phyloP scores from a whole-genome alignment of 1,284 basidiomycete genomes.

The Sporisorium iseilematis-ciliati region DNA sequence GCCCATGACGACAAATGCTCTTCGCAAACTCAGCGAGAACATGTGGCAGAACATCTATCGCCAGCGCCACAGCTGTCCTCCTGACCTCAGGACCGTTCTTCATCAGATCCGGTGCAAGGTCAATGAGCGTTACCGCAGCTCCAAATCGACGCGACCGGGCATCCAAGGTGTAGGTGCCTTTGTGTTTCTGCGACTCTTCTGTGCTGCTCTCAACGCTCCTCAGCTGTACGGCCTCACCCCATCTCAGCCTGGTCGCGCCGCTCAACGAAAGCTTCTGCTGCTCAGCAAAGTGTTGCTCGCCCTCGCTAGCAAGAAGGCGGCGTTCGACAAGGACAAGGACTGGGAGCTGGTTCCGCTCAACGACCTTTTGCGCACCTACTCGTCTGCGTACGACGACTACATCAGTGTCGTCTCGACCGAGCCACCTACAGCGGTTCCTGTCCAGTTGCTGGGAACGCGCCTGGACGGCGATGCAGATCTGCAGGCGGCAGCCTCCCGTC shows the following conservation, averaged over 20 bases:
- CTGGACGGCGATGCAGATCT: constrained; percentile 52
- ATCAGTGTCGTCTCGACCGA: constrained; percentile 60
- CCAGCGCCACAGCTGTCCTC: constrained; percentile 58
- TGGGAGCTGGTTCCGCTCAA: constrained; percentile 52
- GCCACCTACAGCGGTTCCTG: constrained; percentile 33
- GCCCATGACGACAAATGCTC: constrained; percentile 29
- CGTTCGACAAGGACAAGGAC: constrained; percentile 61
- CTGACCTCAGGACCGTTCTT: constrained; percentile 55
- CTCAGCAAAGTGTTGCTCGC: constrained; percentile 60
- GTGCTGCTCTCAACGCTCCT: constrained; percentile 61
- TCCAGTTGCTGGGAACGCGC: constrained; percentile 28
- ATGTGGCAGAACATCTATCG: constrained; percentile 63
- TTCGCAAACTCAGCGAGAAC: constrained; percentile 47
- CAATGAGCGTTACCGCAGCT: constrained; percentile 45
- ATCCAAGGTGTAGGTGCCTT: constrained; percentile 64
- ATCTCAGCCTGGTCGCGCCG: constrained; percentile 31
- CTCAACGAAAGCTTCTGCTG: constrained; percentile 45
- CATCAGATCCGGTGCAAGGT: constrained; percentile 55
- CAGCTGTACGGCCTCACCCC: constrained; percentile 60
- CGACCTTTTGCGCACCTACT: constrained; percentile 52
- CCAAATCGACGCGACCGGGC: constrained; percentile 50
- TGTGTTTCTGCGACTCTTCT: constrained; percentile 62
- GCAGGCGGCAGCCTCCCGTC: constrained; percentile 35
- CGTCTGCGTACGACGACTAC: constrained; percentile 61
- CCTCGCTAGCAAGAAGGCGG: constrained; percentile 55